Conservation (phyloP, 225 moss, liverwort and hornwort species). For the Polytrichum formosum region DNA sequence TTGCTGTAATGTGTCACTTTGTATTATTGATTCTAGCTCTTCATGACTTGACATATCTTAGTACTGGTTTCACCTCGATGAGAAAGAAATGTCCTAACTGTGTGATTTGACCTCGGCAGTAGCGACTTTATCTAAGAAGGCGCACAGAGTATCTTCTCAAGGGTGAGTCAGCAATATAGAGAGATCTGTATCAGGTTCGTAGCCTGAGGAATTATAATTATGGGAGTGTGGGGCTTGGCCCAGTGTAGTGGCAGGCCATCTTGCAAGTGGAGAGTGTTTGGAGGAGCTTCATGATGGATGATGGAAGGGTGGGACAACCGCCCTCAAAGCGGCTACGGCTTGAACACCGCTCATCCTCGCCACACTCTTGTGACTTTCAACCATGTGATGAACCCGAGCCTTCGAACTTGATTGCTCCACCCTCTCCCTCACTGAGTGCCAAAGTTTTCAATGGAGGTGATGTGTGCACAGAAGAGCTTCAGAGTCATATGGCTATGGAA, state of each 20-base stretch:
- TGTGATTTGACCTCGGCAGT: too few species aligned
- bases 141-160: too few species aligned
- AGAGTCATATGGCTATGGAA: slow-evolving; percentile 7
- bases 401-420: neutral
- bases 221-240: neutral
- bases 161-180: too few species aligned
- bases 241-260: neutral
- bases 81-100: too few species aligned
- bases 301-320: neutral
- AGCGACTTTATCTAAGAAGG: too few species aligned
- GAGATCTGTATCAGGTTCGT: too few species aligned
- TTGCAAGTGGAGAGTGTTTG: neutral
- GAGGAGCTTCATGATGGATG: slow-evolving; percentile 3
- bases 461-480: slow-evolving; percentile 2
- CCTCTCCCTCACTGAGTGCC: slow-evolving; percentile 3
- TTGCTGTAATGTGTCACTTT: too few species aligned
- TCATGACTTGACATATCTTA: too few species aligned
- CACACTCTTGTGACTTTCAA: slow-evolving; percentile 9
- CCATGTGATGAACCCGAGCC: slow-evolving; percentile 5
- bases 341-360: neutral
- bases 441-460: slow-evolving; percentile 11
- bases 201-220: neutral
- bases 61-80: too few species aligned
- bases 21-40: too few species aligned
- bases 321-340: neutral